These are phyloP conservation scores for Naegleria lovaniensis DNA, from an alignment of 208 protist genomes.

Conservation along the genomic window DNA sequence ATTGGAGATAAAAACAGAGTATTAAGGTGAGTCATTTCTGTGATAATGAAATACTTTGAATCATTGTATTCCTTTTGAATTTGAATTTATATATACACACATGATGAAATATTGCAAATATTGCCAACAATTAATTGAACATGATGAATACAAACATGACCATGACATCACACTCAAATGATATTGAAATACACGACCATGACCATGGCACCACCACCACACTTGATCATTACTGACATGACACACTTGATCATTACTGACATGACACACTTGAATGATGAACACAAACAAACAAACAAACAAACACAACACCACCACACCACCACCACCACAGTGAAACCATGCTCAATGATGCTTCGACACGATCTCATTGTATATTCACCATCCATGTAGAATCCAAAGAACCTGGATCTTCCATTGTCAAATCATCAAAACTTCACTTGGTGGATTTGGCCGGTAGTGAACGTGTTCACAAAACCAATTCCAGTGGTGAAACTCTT, in stretches of 20 bases:
- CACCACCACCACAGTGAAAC: neutral
- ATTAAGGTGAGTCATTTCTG: neutral
- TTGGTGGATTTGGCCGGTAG: slow-evolving; percentile 49
- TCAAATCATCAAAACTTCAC: slow-evolving; percentile 25
- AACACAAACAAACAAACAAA: too few relatives aligned
- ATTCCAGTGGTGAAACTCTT: slow-evolving; percentile 34
- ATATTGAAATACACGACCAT: too few relatives aligned
- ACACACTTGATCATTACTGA: too few relatives aligned
- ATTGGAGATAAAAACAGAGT: slow-evolving; percentile 54
- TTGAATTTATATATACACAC: too few relatives aligned
- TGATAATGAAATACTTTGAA: neutral
- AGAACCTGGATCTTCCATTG: neutral
- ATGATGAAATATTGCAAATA: too few relatives aligned
- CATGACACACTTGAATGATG: too few relatives aligned
- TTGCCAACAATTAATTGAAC: too few relatives aligned
- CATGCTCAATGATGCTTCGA: slow-evolving; percentile 1
- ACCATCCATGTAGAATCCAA: neutral
- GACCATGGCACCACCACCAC: too few relatives aligned
- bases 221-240: too few relatives aligned
- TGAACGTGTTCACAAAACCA: slow-evolving; percentile 44
- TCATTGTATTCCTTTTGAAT: neutral
- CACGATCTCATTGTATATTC: slow-evolving; percentile 26
- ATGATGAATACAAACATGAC: too few relatives aligned
- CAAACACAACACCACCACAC: slow-evolving; percentile 16
- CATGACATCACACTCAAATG: too few relatives aligned